Percentiles rank a stretch among this genome's conserved stretches.
Conservation (phyloP, 148 eudicot genomes). For the Dysphania ambrosioides region DNA sequence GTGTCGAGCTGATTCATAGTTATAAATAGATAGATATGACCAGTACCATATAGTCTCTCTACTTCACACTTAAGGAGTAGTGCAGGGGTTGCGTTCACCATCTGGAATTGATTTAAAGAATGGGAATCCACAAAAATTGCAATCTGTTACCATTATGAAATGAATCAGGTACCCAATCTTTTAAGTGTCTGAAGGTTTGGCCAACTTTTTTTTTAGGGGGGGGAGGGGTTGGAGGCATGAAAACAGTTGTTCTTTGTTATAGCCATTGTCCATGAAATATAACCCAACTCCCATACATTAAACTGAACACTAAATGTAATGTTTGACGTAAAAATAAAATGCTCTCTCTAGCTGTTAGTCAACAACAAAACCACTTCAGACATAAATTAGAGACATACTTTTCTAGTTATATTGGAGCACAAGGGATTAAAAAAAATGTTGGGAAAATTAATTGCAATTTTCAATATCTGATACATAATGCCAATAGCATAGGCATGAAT, state of each 20-base stretch:
- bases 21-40: background rate
- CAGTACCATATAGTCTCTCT: background rate
- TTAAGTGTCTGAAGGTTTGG: background rate
- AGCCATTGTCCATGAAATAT: background rate
- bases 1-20: background rate
- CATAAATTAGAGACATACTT: background rate
- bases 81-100: background rate
- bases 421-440: background rate
- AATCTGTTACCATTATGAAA: background rate
- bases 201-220: background rate
- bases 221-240: too few relatives aligned
- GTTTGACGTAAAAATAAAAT: background rate
- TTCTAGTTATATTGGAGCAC: background rate
- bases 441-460: background rate
- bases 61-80: background rate
- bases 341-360: background rate
- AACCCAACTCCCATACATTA: background rate
- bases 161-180: background rate
- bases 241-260: background rate
- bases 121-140: background rate
- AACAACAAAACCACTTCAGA: background rate
- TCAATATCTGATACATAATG: background rate
- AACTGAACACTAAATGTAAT: background rate
- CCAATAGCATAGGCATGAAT: background rate
- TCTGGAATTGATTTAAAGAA: background rate